A percentile compares a stretch with the other conserved stretches of the same genome.
phyloP scores from a whole-genome alignment of 2,329 filamentous ascomycete species.

The Alternaria sp. region DNA sequence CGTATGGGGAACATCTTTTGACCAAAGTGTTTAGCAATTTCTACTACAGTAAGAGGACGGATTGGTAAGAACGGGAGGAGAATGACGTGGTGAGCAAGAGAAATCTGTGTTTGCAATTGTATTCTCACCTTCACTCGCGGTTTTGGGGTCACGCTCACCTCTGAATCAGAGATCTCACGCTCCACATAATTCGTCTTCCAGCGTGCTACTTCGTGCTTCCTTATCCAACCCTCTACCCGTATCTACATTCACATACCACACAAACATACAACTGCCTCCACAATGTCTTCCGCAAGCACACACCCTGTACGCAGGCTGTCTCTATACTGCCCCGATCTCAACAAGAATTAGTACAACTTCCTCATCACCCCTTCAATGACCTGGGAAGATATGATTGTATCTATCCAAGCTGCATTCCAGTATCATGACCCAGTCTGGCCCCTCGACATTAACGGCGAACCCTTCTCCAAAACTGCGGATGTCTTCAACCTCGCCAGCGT shows the following conservation, averaged over 20 bases:
- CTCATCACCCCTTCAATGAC: background rate
- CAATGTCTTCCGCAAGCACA: background rate
- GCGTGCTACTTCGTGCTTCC: background rate
- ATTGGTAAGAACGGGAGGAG: slow-evolving; percentile 26
- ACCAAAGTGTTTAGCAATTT: slow-evolving; percentile 56
- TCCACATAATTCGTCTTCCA: background rate
- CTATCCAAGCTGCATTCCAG: background rate
- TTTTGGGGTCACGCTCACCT: background rate
- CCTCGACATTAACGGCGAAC: background rate
- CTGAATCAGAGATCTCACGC: background rate
- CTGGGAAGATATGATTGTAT: background rate
- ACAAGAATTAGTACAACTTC: background rate
- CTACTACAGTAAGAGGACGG: slow-evolving; percentile 40
- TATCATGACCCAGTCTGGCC: background rate
- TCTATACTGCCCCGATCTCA: background rate
- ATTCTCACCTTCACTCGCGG: background rate
- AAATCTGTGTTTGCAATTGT: background rate
- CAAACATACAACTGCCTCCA: background rate
- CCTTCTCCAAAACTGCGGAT: background rate
- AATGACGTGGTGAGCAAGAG: background rate
- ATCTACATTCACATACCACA: background rate
- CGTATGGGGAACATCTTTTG: slow-evolving; percentile 55
- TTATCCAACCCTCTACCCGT: background rate
- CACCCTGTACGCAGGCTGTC: background rate
- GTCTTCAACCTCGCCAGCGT: background rate